These are phyloP conservation scores for Pseudopithomyces maydicus DNA, from an alignment of 2,329 filamentous ascomycete genomes.

Conservation along the genomic window DNA sequence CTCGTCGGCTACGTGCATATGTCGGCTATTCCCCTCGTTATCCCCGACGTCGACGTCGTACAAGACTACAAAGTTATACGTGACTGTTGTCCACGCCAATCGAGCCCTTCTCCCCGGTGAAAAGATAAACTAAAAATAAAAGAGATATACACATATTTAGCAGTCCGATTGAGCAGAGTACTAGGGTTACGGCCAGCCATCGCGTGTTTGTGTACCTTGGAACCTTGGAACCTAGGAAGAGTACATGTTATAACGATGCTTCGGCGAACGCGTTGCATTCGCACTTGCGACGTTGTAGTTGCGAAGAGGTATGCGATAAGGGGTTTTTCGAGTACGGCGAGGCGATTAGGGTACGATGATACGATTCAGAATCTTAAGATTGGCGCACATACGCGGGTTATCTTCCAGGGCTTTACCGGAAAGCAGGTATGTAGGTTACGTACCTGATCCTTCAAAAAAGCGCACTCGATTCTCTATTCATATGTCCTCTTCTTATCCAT, in stretches of 20 bases:
- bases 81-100: neutral
- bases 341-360: constrained; percentile 58
- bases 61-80: constrained; percentile 5
- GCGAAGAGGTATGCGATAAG: neutral
- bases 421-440: constrained; percentile 47
- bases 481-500: too few relatives aligned
- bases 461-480: too few relatives aligned
- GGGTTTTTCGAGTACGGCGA: constrained; percentile 35
- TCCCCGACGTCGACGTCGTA: constrained; percentile 9
- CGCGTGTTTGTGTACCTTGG: too few relatives aligned
- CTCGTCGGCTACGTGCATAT: neutral
- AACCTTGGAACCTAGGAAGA: too few relatives aligned
- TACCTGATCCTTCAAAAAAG: too few relatives aligned
- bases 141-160: too few relatives aligned
- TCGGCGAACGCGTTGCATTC: constrained; percentile 11
- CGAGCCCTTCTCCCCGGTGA: too few relatives aligned
- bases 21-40: constrained; percentile 11
- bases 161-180: too few relatives aligned
- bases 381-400: constrained; percentile 67
- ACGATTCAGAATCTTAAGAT: constrained; percentile 71
- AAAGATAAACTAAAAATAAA: too few relatives aligned
- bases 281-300: neutral
- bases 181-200: too few relatives aligned
- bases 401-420: constrained; percentile 75
- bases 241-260: constrained; percentile 13